Evolutionary conservation across 345 rosid species (phyloP).

Genomic region (Sonneratia alba): DNA sequence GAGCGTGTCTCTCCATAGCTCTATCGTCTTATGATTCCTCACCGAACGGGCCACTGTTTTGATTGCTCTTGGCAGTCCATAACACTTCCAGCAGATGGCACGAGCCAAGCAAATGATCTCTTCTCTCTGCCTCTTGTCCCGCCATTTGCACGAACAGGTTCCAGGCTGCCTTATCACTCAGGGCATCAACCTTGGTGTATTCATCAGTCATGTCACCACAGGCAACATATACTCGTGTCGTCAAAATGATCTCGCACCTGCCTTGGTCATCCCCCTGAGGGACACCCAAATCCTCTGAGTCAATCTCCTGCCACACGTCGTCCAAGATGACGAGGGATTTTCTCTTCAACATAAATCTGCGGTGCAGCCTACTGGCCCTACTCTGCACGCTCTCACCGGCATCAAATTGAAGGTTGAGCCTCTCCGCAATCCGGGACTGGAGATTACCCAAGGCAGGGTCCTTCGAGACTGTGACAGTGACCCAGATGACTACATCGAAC

Average conservation of each 20-base stretch:
- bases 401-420: conserved; percentile 16
- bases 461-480: conserved; percentile 13
- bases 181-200: conserved; percentile 10
- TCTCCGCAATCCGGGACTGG: conserved; percentile 18
- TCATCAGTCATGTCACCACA: conserved; percentile 20
- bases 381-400: conserved; percentile 11
- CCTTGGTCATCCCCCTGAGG: conserved; percentile 12
- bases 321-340: conserved; percentile 21
- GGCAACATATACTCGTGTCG: conserved; percentile 17
- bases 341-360: conserved; percentile 8
- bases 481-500: conserved; percentile 20
- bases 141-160: conserved; percentile 14
- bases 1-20: conserved; percentile 24
- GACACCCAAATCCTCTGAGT: conserved; percentile 16
- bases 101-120: conserved; percentile 9
- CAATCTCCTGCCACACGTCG: conserved; percentile 23
- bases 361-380: conserved; percentile 13
- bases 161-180: conserved; percentile 20
- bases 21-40: conserved; percentile 13
- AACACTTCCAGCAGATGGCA: conserved; percentile 16
- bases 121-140: conserved; percentile 11
- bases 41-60: conserved; percentile 16
- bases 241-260: conserved; percentile 16
- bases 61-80: conserved; percentile 23
- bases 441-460: conserved; percentile 6